phyloP scores from a whole-genome alignment of 2,329 filamentous ascomycete genomes.

The Gremmenia infestans region DNA sequence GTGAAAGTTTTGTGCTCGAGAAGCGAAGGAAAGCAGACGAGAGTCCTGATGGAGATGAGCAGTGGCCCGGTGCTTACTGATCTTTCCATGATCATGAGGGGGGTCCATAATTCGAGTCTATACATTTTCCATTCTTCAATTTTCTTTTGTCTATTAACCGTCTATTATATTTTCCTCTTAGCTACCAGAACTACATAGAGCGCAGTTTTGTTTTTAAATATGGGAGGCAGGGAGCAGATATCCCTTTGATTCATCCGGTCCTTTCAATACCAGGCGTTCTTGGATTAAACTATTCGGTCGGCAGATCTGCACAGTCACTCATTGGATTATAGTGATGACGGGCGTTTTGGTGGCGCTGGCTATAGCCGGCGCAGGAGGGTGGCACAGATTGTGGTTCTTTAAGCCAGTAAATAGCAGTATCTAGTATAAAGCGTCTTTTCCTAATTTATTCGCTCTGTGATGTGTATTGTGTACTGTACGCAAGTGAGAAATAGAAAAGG shows the following conservation, averaged over 20 bases:
- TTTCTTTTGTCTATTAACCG: background rate
- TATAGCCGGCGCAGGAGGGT: background rate
- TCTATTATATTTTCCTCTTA: too few species aligned
- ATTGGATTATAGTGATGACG: background rate
- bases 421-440: background rate
- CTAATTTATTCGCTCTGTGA: too few species aligned
- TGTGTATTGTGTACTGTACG: too few species aligned
- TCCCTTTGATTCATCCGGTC: too few species aligned
- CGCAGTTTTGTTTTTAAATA: too few species aligned
- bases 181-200: too few species aligned
- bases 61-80: constrained; percentile 23
- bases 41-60: constrained; percentile 20
- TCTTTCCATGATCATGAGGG: background rate
- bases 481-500: too few species aligned
- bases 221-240: too few species aligned
- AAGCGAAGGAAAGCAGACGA: constrained; percentile 1
- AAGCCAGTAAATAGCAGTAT: background rate
- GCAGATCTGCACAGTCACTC: background rate
- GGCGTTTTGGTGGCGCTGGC: background rate
- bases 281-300: background rate
- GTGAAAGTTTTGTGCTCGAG: background rate
- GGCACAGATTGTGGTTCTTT: background rate
- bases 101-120: background rate
- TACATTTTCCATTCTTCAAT: background rate
- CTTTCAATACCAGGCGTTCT: background rate